These are phyloP conservation scores for Erythrophleum ivorense DNA, from an alignment of 331 rosid species.

Conservation along the genomic window DNA sequence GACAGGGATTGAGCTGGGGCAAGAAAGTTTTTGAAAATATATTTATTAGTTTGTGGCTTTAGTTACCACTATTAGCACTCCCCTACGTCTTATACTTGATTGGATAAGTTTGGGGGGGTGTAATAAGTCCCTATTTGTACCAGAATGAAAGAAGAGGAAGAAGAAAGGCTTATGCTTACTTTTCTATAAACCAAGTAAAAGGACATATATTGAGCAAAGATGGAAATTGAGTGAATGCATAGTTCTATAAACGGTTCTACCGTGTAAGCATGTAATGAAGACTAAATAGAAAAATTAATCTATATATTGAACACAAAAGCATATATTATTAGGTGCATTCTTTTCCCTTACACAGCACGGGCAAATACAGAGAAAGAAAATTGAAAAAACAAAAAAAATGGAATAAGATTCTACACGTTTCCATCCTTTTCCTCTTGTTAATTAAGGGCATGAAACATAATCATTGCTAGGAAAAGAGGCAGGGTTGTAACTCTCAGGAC, in stretches of 20 bases:
- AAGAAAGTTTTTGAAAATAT: not conserved
- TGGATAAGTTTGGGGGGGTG: too few species aligned
- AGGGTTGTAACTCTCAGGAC: constrained; percentile 46
- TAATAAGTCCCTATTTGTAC: too few species aligned
- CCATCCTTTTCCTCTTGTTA: not conserved
- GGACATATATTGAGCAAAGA: too few species aligned
- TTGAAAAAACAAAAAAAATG: not conserved
- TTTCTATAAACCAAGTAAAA: too few species aligned
- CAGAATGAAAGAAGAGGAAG: too few species aligned
- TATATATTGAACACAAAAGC: not conserved
- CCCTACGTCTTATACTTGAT: too few species aligned
- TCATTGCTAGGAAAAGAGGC: constrained; percentile 39
- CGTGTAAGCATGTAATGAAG: not conserved
- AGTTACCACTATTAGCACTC: too few species aligned
- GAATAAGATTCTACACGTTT: too few species aligned
- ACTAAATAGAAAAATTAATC: not conserved
- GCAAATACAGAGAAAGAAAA: not conserved
- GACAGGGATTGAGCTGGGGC: too few species aligned
- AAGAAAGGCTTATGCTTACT: too few species aligned
- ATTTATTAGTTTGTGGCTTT: not conserved
- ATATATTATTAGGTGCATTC: not conserved
- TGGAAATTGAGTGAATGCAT: too few species aligned
- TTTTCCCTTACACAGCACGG: not conserved
- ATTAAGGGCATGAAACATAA: constrained; percentile 57
- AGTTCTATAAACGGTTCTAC: not conserved